Conservation (phyloP, 2,329 filamentous ascomycete species). For the Helotiales sp. region DNA sequence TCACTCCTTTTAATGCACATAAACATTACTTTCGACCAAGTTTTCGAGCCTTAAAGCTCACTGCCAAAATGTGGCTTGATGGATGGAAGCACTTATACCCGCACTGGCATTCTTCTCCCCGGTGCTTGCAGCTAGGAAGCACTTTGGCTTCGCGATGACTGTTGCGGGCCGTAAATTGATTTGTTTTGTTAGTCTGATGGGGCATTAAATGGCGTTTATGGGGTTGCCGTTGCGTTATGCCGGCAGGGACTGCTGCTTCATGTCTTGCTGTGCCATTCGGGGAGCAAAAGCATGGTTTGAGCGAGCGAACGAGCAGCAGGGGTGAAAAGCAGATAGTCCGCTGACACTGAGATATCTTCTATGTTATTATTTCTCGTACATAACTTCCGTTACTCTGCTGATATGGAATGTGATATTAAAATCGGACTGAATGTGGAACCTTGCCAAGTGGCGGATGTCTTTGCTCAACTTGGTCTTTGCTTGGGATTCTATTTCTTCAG, state of each 20-base stretch:
- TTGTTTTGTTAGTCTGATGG: neutral
- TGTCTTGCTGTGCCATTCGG: neutral
- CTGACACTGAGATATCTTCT: neutral
- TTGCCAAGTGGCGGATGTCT: too few relatives aligned
- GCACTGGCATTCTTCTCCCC: neutral
- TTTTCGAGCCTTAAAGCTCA: neutral
- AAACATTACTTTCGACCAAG: neutral
- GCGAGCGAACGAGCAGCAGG: neutral
- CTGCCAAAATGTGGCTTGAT: neutral
- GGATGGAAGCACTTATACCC: neutral
- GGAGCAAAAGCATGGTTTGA: neutral
- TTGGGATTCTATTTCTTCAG: too few relatives aligned
- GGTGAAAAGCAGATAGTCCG: neutral
- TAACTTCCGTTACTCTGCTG: too few relatives aligned
- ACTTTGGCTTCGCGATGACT: neutral
- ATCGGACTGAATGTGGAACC: too few relatives aligned
- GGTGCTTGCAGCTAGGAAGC: neutral
- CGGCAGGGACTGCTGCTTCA: neutral
- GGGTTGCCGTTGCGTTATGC: neutral
- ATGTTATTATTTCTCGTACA: neutral
- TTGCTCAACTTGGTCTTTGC: too few relatives aligned
- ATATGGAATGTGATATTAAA: too few relatives aligned
- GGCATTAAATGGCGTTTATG: neutral
- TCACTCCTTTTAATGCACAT: constrained; percentile 2
- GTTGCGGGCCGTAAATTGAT: neutral